A percentile compares a stretch with the other conserved stretches of the same genome.
Conservation (phyloP, 2,329 filamentous ascomycete species). For the Phaeomoniella chlamydospora region DNA sequence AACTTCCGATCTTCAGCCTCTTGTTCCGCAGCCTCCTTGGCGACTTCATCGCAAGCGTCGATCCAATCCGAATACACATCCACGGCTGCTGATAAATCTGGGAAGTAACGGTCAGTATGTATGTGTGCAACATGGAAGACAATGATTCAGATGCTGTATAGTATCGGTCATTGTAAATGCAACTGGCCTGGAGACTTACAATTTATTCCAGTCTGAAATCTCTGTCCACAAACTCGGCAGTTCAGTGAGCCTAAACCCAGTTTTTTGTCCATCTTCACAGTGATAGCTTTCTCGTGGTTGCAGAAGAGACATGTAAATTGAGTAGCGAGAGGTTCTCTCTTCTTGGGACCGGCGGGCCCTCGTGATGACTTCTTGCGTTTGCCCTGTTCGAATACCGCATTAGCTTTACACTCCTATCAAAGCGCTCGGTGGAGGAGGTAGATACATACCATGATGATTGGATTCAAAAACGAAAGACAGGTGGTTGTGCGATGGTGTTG, state of each 20-base stretch:
- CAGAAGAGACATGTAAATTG: slow-evolving; percentile 97
- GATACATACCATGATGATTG: too few species aligned
- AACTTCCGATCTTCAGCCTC: slow-evolving; percentile 15
- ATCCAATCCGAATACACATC: slow-evolving; percentile 99
- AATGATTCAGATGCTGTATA: too few species aligned
- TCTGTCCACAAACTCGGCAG: slow-evolving; percentile 88
- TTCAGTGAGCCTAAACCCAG: slow-evolving; percentile 67
- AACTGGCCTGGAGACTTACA: slow-evolving; percentile 41
- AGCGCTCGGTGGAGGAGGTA: too few species aligned
- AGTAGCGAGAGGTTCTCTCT: slow-evolving; percentile 42
- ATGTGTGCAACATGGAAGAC: neutral
- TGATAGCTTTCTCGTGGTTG: slow-evolving; percentile 89
- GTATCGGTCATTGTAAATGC: too few species aligned
- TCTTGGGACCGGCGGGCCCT: slow-evolving; percentile 67
- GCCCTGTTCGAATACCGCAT: slow-evolving; percentile 43
- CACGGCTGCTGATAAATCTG: slow-evolving; percentile 77
- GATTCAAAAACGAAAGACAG: too few species aligned
- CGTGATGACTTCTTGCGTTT: slow-evolving; percentile 81
- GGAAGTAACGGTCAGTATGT: slow-evolving; percentile 1
- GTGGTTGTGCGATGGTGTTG: too few species aligned
- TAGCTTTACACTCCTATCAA: too few species aligned
- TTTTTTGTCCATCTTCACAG: slow-evolving; percentile 90
- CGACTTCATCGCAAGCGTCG: slow-evolving; percentile 71
- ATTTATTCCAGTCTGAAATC: slow-evolving; percentile 84
- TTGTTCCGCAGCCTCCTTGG: slow-evolving; percentile 38